Conservation (phyloP, 106 monocot species). For the Posidonia australis region DNA sequence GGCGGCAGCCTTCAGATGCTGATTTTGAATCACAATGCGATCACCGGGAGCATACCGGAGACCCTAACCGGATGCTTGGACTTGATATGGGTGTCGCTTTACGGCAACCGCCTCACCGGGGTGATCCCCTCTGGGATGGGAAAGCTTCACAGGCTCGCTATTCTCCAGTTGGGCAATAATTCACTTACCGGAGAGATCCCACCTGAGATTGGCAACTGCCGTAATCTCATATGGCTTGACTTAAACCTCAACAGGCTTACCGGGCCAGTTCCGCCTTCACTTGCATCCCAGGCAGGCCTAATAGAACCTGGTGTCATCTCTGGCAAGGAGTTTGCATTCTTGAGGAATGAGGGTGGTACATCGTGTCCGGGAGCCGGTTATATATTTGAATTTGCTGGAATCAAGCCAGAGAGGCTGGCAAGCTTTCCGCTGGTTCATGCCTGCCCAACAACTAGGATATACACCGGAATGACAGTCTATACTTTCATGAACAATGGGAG, state of each 20-base stretch:
- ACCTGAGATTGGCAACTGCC: constrained; percentile 7
- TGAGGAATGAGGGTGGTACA: background rate
- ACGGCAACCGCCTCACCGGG: constrained; percentile 3
- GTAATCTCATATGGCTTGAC: constrained; percentile 9
- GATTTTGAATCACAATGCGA: constrained; percentile 3
- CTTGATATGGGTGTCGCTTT: constrained; percentile 5
- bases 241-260: constrained; percentile 2
- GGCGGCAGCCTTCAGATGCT: background rate
- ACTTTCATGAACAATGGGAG: constrained; percentile 43
- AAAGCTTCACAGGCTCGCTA: background rate
- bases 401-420: constrained; percentile 13
- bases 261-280: constrained; percentile 1
- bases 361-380: background rate
- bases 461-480: constrained; percentile 52
- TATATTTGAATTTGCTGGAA: constrained; percentile 5
- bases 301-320: background rate
- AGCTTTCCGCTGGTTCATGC: constrained; percentile 26
- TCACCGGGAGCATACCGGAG: constrained; percentile 1
- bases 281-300: constrained; percentile 1
- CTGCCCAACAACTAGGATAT: constrained; percentile 45
- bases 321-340: background rate
- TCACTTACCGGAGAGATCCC: constrained; percentile 8
- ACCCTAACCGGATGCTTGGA: background rate
- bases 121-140: constrained; percentile 1
- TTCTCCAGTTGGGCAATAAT: constrained; percentile 7